Percentiles rank a stretch among this genome's conserved stretches.
Evolutionary conservation across 2,329 filamentous ascomycete species (phyloP).

Genomic region (Lasiodiplodia citricola): DNA sequence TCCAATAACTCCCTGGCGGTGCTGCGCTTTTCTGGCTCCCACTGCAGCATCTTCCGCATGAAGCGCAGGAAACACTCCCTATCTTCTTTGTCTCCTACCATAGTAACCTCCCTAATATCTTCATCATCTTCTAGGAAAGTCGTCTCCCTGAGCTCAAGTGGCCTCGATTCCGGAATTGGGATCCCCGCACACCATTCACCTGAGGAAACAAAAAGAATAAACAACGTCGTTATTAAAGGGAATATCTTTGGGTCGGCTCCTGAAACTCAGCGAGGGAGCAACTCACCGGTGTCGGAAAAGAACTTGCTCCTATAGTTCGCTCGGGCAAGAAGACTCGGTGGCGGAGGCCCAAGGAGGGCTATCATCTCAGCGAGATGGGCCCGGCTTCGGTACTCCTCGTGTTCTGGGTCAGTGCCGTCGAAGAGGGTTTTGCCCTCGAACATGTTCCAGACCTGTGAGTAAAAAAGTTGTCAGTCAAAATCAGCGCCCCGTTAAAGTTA

Average conservation of each 20-base stretch:
- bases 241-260: background rate
- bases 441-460: slow-evolving; percentile 43
- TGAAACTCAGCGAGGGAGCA: background rate
- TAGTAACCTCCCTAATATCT: background rate
- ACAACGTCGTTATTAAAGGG: background rate
- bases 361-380: slow-evolving; percentile 39
- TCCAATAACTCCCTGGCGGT: slow-evolving; percentile 34
- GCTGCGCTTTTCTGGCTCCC: slow-evolving; percentile 41
- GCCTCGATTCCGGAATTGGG: slow-evolving; percentile 27
- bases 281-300: slow-evolving; percentile 31
- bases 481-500: background rate
- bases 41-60: slow-evolving; percentile 43
- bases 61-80: slow-evolving; percentile 39
- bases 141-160: slow-evolving; percentile 31
- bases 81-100: slow-evolving; percentile 26
- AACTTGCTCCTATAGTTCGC: slow-evolving; percentile 28
- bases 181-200: slow-evolving; percentile 23
- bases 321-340: slow-evolving; percentile 29
- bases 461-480: background rate
- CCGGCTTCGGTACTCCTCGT: slow-evolving; percentile 33
- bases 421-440: slow-evolving; percentile 45
- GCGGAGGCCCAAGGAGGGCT: slow-evolving; percentile 33
- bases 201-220: background rate
- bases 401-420: slow-evolving; percentile 30
- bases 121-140: slow-evolving; percentile 35